These are phyloP conservation scores for Leucosporidium creatinivorum DNA, from an alignment of 768 basidiomycete species.

Conservation along the genomic window DNA sequence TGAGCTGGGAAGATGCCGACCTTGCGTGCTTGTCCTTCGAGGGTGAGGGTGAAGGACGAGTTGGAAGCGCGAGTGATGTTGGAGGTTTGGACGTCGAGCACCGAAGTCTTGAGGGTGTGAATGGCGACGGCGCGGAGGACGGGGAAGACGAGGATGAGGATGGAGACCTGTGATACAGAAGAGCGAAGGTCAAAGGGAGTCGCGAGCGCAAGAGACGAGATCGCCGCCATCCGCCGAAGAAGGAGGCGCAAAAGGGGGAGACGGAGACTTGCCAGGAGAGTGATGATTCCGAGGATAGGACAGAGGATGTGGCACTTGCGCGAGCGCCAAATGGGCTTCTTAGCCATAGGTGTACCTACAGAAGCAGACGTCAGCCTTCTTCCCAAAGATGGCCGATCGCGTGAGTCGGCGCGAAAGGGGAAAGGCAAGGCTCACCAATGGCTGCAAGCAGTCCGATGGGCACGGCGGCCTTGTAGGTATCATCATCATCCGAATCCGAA, in stretches of 20 bases:
- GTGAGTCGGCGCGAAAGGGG: too few relatives aligned
- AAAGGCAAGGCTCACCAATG: constrained; percentile 3
- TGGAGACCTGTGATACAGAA: neutral
- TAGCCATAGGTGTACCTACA: constrained; percentile 23
- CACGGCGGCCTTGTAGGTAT: constrained; percentile 12
- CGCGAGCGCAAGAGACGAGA: neutral
- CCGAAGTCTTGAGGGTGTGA: constrained; percentile 20
- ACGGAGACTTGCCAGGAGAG: constrained; percentile 1
- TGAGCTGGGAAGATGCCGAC: constrained; percentile 59
- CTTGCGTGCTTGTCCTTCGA: constrained; percentile 49
- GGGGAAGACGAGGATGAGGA: constrained; percentile 10
- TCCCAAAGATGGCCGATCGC: neutral
- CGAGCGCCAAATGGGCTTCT: constrained; percentile 25
- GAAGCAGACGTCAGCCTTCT: neutral
- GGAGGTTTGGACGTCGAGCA: constrained; percentile 18
- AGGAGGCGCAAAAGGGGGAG: constrained; percentile 18
- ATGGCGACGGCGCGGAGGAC: constrained; percentile 22
- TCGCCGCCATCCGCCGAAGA: neutral
- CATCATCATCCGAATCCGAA: neutral
- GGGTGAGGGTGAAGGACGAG: constrained; percentile 23
- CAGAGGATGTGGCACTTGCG: constrained; percentile 20
- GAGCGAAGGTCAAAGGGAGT: neutral
- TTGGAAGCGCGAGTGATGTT: constrained; percentile 27
- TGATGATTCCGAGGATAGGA: constrained; percentile 14
- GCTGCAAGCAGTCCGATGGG: constrained; percentile 26